Conservation (phyloP, 2,329 filamentous ascomycete species). For the Penicillium olsonii region DNA sequence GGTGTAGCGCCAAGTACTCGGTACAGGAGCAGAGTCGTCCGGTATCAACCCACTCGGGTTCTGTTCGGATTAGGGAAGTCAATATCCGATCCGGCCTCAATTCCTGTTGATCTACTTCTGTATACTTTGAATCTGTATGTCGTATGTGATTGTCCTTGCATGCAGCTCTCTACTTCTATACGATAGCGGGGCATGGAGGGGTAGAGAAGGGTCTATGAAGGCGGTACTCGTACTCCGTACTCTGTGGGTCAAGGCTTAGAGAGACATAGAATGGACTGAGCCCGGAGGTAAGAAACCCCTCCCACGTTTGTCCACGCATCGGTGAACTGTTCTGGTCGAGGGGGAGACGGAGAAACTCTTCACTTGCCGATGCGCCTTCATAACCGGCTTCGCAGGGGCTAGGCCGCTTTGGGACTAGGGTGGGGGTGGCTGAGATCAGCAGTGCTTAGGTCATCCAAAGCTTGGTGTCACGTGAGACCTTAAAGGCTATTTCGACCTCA, state of each 20-base stretch:
- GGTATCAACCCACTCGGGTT: conserved; percentile 30
- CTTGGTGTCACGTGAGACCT: conserved; percentile 10
- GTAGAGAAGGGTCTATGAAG: conserved; percentile 4
- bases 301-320: conserved; percentile 19
- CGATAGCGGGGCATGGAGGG: conserved; percentile 25
- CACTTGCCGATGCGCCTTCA: conserved; percentile 19
- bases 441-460: conserved; percentile 8
- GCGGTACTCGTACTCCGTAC: no score
- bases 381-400: conserved; percentile 25
- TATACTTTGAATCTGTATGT: background rate
- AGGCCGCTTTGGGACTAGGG: conserved; percentile 28
- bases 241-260: background rate
- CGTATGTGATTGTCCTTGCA: background rate
- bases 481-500: no score
- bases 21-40: conserved; percentile 41
- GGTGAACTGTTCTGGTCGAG: conserved; percentile 29
- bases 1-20: conserved; percentile 25
- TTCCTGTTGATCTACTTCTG: background rate
- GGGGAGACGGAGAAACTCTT: conserved; percentile 21
- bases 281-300: background rate
- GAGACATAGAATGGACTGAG: background rate
- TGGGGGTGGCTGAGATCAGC: conserved; percentile 28
- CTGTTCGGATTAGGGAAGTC: conserved; percentile 12
- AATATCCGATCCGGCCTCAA: conserved; percentile 19
- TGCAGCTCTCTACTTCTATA: conserved; percentile 9